Evolutionary conservation across 306 rosid genomes (phyloP).

Genomic region (Vigna reflexopilosa): DNA sequence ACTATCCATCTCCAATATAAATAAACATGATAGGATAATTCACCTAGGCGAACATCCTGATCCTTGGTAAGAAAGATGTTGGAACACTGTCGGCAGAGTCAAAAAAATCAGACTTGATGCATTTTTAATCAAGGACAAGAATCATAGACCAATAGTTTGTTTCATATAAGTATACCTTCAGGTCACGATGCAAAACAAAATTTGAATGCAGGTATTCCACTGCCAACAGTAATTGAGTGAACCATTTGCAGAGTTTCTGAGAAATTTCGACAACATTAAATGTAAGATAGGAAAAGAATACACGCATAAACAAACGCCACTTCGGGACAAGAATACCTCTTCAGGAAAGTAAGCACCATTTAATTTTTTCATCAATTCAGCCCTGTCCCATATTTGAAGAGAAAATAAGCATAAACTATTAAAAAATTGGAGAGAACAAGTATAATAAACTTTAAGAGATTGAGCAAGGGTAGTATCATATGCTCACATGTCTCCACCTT

Average conservation of each 20-base stretch:
- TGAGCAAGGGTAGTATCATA: slow-evolving; percentile 12
- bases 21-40: slow-evolving; percentile 45
- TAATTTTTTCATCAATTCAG: slow-evolving; percentile 90
- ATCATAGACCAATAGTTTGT: slow-evolving; percentile 10
- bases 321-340: slow-evolving; percentile 65
- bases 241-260: slow-evolving; percentile 99
- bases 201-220: slow-evolving; percentile 93
- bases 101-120: slow-evolving; percentile 42
- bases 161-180: slow-evolving; percentile 64
- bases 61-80: slow-evolving; percentile 97
- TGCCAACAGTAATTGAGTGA: slow-evolving; percentile 90
- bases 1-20: slow-evolving; percentile 20
- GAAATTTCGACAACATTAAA: slow-evolving; percentile 48
- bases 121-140: slow-evolving; percentile 13
- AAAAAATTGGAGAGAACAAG: slow-evolving; percentile 11
- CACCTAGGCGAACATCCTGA: slow-evolving; percentile 97
- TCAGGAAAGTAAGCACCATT: slow-evolving; percentile 91
- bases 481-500: slow-evolving; percentile 99
- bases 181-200: slow-evolving; percentile 93
- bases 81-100: slow-evolving; percentile 77
- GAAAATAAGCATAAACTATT: slow-evolving; percentile 13
- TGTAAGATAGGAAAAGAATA: slow-evolving; percentile 38
- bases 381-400: slow-evolving; percentile 60
- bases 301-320: slow-evolving; percentile 1
- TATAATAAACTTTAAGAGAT: slow-evolving; percentile 24